Base-by-base conservation (phyloP, 2,329 filamentous ascomycete species). In the Stachybotrys chartarum region DNA sequence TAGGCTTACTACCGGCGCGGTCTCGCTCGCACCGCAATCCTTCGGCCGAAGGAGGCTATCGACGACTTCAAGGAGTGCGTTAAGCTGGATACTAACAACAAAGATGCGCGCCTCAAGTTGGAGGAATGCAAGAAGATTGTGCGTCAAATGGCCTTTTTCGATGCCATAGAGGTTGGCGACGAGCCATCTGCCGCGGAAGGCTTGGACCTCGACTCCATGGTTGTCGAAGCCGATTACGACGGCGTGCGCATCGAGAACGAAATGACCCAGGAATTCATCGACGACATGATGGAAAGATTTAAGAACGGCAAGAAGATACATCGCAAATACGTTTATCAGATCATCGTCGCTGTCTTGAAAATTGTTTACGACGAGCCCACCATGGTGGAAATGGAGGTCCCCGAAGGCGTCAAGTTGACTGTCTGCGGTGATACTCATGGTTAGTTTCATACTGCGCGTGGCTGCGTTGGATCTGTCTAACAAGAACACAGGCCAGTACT, bases 401-500 rank as follows among this genome's bases (percentile, higher is more conserved):
- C 87, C 6, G 76, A 89, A 50, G 91, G 86, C 55, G 84, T 87
- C 56, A 83, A 87, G 67, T 78, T 99, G 65, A 99, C 94, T 2
- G 91, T 99, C 55, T 99, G 94, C 68, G 94, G 94, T 71, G 94
- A 99, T 70, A 99, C 94, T 6, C 94, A 99, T 70, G 94, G 90
- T 90, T 74, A 64, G 79, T 73, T 57, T 32, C 10, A 24, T 11
- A 18, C 31, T 10, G 14, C 12, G n/a, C n/a, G 11, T 6, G 18
- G 5, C n/a, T 17, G 11, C 10, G n/a, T 50, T n/a, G 7, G 45
- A 52, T 58, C 51, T 56, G 35, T 55, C 47, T 30, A 50, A 35
- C 14, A 24, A 30, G 54, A 18, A 11, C 53, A n/a, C 58, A 92
- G 90, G 93, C 50, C 94, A 99, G 81, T 99, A 92, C 76, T 99